Evolutionary conservation across 768 basidiomycete species (phyloP).

Genomic region (Naganishia kalamii): DNA sequence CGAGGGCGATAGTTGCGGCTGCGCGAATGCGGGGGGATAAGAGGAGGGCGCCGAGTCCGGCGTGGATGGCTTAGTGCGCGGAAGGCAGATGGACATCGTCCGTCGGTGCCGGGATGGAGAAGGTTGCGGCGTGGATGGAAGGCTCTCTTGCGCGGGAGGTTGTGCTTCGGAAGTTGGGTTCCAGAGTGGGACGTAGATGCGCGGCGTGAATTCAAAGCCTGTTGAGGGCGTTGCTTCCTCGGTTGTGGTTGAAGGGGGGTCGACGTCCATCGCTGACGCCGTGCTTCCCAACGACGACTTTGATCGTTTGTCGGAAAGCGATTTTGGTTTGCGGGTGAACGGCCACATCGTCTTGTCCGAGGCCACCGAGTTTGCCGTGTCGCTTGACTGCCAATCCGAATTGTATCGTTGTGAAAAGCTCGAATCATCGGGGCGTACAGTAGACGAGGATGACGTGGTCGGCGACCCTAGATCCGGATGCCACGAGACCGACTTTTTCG

Average conservation of each 20-base stretch:
- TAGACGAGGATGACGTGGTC: not conserved
- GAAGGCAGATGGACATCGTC: not conserved
- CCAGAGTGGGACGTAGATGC: conserved; percentile 1
- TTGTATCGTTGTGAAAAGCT: too few relatives aligned
- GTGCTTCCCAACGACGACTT: not conserved
- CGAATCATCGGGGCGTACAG: not conserved
- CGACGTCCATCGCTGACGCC: not conserved
- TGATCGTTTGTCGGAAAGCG: not conserved
- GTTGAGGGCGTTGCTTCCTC: not conserved
- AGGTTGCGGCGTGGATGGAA: not conserved
- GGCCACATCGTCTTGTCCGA: conserved; percentile 5
- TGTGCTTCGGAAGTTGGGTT: not conserved
- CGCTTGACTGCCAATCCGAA: not conserved
- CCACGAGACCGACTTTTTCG: not conserved
- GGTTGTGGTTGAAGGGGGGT: not conserved
- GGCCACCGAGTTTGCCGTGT: not conserved
- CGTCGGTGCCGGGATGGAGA: not conserved
- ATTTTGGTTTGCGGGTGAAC: not conserved
- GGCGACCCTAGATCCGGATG: not conserved
- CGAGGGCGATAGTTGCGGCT: not conserved
- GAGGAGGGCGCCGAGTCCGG: not conserved
- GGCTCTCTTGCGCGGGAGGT: too few relatives aligned
- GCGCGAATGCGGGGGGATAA: not conserved
- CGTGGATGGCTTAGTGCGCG: not conserved
- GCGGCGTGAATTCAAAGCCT: not conserved